phyloP scores from a whole-genome alignment of 2,329 filamentous ascomycete genomes.

The Hortaea sp. region DNA sequence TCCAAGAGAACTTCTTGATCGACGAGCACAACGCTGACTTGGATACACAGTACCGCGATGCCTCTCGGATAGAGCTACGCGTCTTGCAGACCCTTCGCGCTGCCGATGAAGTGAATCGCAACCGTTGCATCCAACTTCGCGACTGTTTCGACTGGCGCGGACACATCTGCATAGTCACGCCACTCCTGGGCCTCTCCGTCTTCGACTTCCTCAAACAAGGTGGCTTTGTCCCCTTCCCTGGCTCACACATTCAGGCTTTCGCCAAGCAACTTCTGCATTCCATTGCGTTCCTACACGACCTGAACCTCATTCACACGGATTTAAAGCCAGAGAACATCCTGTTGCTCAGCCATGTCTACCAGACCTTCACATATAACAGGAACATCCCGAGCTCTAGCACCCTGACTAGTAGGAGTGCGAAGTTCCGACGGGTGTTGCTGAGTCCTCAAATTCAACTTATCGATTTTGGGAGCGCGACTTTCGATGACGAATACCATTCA shows the following conservation, averaged over 20 bases:
- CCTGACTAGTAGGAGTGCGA: conserved; percentile 46
- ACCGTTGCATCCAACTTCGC: conserved; percentile 90
- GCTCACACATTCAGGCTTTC: conserved; percentile 96
- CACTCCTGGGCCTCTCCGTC: conserved; percentile 81
- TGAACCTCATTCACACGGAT: conserved; percentile 91
- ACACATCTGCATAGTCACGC: conserved; percentile 81
- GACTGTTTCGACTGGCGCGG: conserved; percentile 97
- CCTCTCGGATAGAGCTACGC: conserved; percentile 84
- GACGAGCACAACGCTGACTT: neutral
- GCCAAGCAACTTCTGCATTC: conserved; percentile 94
- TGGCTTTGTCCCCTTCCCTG: conserved; percentile 90
- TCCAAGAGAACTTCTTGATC: neutral
- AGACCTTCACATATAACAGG: conserved; percentile 60
- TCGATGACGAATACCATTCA: conserved; percentile 59
- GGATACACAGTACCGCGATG: conserved; percentile 62
- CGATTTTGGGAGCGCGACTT: conserved; percentile 58
- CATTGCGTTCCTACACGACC: conserved; percentile 92
- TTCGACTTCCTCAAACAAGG: conserved; percentile 98
- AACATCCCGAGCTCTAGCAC: conserved; percentile 56
- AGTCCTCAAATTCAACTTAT: conserved; percentile 58
- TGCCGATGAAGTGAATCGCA: conserved; percentile 85
- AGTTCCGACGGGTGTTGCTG: conserved; percentile 52
- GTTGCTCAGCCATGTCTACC: conserved; percentile 53
- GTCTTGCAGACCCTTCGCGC: conserved; percentile 85
- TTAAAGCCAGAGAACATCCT: conserved; percentile 60